Evolutionary conservation across 495 filamentous ascomycete species (phyloP), one percentile per base, ranked within the genome.

Genomic region (Xylaria nigripes): DNA sequence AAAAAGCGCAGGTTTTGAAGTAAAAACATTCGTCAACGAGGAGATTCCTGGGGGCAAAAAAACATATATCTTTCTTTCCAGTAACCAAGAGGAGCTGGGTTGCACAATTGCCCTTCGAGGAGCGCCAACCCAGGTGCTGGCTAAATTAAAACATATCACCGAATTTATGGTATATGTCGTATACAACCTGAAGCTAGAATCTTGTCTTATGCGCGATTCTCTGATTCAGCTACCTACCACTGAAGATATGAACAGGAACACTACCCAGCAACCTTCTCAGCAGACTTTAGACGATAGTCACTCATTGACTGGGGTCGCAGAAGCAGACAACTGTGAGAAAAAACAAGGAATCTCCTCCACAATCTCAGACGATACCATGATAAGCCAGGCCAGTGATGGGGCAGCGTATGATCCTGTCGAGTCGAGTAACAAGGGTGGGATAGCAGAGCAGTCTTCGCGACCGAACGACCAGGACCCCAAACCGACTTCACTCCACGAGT

Each of bases 141-240:
- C 79, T 2, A 86, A 81, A 54, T 83, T 99, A 67, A 99, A 99
- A 65, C 81, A 81, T 42, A 94, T 99, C 61, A 94, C 93, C 2
- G 94, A 99, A 66, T 95, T 99, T 62, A 95, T 99, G 90, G 83
- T 92, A 51, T 99, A 96, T 63, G 94, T 99, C 22, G 90, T 96
- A 15, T 96, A 99, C 69, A 99, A 96, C 60, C 77, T 97, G 19
- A 96, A 93, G 65, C 79, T 99, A 7, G 94, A 99, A 69, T 96
- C 94, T 1, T 95, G 84, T 62, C 69, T 99, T 44, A 93, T 99
- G 87, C 81, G 91, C 47, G 94, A 99, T 70, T 91, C 96, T 59
- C 95, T 89, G 66, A 87, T 94, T 22, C 77, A 91, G 51, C 85
- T 96, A 44, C 91, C 94, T 12, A 81, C 85, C 2, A 75, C 81